phyloP scores from a whole-genome alignment of 2,329 filamentous ascomycete genomes.

The Diplodia mutila region DNA sequence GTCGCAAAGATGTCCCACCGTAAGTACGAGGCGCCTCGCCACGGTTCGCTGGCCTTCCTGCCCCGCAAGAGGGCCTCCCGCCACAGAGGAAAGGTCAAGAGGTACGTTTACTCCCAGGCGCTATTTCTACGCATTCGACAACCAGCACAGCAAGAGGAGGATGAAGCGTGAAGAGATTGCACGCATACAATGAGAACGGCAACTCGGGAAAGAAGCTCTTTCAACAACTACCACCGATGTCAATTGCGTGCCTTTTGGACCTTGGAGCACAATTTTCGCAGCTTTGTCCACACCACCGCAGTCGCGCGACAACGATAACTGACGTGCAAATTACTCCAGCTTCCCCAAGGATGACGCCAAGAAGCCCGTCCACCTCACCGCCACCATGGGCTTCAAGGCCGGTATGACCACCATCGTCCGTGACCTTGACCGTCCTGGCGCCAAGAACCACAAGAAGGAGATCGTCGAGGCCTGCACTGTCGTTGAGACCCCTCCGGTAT shows the following conservation, averaged over 20 bases:
- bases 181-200: not conserved
- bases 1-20: slow-evolving; percentile 57
- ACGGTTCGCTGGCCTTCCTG: slow-evolving; percentile 71
- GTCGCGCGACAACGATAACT: not conserved
- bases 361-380: slow-evolving; percentile 98
- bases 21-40: slow-evolving; percentile 86
- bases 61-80: slow-evolving; percentile 83
- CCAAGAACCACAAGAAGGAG: slow-evolving; percentile 92
- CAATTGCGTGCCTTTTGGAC: slow-evolving; percentile 1
- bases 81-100: slow-evolving; percentile 98
- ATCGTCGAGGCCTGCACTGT: slow-evolving; percentile 49
- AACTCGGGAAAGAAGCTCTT: not conserved
- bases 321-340: slow-evolving; percentile 52
- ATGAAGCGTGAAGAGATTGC: not conserved
- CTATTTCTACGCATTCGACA: slow-evolving; percentile 22
- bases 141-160: slow-evolving; percentile 6
- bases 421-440: slow-evolving; percentile 97
- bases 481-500: slow-evolving; percentile 64
- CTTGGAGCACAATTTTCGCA: not conserved
- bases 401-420: slow-evolving; percentile 99
- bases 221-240: not conserved
- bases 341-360: slow-evolving; percentile 99
- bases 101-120: slow-evolving; percentile 64
- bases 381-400: slow-evolving; percentile 99
- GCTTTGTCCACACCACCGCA: not conserved